Evolutionary conservation across 2,329 filamentous ascomycete species (phyloP).

Genomic region (Trichoderma sp.): DNA sequence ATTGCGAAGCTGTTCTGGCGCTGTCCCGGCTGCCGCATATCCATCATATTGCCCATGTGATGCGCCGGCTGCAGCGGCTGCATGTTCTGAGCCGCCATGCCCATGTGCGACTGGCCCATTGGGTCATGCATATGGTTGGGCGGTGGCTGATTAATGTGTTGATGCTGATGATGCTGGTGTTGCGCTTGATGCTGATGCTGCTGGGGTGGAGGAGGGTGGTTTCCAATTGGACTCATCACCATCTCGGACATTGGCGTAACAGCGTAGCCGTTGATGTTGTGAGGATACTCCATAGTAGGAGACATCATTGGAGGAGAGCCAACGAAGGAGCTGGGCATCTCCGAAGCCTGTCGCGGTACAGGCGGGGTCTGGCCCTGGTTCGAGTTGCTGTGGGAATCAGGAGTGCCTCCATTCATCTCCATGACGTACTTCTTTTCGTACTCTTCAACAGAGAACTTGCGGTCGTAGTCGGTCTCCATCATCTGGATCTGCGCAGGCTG

Average conservation of each 20-base stretch:
- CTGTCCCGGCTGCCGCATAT: constrained; percentile 29
- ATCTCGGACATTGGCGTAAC: constrained; percentile 51
- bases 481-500: constrained; percentile 45
- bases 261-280: constrained; percentile 43
- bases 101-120: constrained; percentile 31
- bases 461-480: constrained; percentile 48
- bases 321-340: constrained; percentile 50
- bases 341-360: constrained; percentile 28
- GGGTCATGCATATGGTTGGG: constrained; percentile 31
- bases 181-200: constrained; percentile 12
- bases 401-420: constrained; percentile 36
- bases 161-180: constrained; percentile 15
- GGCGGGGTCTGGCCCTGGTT: constrained; percentile 32
- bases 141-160: constrained; percentile 34
- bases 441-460: constrained; percentile 44
- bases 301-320: constrained; percentile 55
- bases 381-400: constrained; percentile 34
- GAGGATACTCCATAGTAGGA: constrained; percentile 49
- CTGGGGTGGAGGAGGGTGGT: constrained; percentile 27
- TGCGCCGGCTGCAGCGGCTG: constrained; percentile 29
- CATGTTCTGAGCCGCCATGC: constrained; percentile 26
- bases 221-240: constrained; percentile 49
- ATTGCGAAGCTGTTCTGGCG: constrained; percentile 36
- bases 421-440: constrained; percentile 40
- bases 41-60: constrained; percentile 31